These are phyloP conservation scores for Eutrema yunnanense DNA, from an alignment of 345 rosid genomes.

Conservation along the genomic window DNA sequence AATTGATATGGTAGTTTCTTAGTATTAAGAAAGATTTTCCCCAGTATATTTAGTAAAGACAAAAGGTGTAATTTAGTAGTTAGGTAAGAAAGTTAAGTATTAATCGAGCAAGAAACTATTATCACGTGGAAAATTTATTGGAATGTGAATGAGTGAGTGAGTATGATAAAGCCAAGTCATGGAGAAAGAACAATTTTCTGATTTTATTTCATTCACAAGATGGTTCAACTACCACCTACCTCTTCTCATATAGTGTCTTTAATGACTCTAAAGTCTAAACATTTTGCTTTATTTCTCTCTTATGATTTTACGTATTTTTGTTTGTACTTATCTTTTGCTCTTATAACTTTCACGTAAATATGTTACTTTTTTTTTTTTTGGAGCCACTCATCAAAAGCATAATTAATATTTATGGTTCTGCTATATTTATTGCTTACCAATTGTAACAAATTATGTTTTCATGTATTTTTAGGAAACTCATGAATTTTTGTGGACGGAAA, in stretches of 20 bases:
- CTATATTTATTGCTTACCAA: neutral
- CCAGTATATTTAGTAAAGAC: neutral
- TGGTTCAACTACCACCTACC: constrained; percentile 81
- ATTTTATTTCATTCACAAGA: constrained; percentile 22
- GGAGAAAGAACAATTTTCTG: too few species aligned
- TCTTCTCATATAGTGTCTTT: neutral
- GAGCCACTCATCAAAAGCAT: neutral
- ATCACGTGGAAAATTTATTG: neutral
- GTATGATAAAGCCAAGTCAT: neutral
- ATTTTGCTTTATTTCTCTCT: constrained; percentile 20
- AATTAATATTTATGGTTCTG: neutral
- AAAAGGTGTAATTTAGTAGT: neutral
- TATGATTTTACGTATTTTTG: neutral
- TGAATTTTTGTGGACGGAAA: neutral
- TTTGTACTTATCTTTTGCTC: neutral
- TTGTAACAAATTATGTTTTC: neutral
- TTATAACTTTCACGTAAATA: neutral
- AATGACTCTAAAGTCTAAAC: neutral
- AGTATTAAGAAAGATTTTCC: neutral
- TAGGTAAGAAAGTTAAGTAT: neutral
- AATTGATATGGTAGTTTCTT: neutral
- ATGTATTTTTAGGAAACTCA: neutral
- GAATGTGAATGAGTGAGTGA: neutral
- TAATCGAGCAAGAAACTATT: neutral
- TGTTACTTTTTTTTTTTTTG: neutral